phyloP scores from a whole-genome alignment of 208 protist genomes.

The Wallacemonas sp. region DNA sequence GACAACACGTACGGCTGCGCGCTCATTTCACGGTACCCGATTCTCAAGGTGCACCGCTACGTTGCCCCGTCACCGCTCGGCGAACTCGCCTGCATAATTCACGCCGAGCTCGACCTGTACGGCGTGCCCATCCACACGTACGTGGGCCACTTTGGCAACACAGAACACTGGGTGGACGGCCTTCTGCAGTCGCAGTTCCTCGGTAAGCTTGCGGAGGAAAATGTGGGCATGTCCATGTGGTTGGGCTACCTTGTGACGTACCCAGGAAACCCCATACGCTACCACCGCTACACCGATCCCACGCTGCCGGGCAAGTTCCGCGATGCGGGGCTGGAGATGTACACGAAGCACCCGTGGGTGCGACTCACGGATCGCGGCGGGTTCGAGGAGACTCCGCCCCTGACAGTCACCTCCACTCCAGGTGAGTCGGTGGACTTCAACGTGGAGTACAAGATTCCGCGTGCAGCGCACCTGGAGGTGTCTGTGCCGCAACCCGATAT shows the following conservation, averaged over 20 bases:
- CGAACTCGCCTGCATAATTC: conserved; percentile 67
- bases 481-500: conserved; percentile 21
- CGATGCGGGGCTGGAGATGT: conserved; percentile 65
- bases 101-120: conserved; percentile 69
- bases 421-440: conserved; percentile 48
- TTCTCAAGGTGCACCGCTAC: conserved; percentile 59
- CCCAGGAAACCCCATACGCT: conserved; percentile 43
- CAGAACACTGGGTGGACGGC: conserved; percentile 80
- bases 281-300: conserved; percentile 52
- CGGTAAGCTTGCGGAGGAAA: conserved; percentile 33
- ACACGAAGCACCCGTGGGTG: conserved; percentile 52
- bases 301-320: conserved; percentile 44
- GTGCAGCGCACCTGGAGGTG: conserved; percentile 35
- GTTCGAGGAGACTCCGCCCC: conserved; percentile 45
- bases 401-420: conserved; percentile 13
- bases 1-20: conserved; percentile 86
- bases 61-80: conserved; percentile 71
- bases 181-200: conserved; percentile 84
- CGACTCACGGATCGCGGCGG: conserved; percentile 65
- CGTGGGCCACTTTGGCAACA: conserved; percentile 85
- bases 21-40: conserved; percentile 75
- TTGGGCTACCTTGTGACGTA: conserved; percentile 82
- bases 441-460: conserved; percentile 52
- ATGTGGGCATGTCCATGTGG: conserved; percentile 67
- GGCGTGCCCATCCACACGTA: conserved; percentile 64